Base-by-base conservation (phyloP, 129 eudicot genomes). In the Centella asiatica region DNA sequence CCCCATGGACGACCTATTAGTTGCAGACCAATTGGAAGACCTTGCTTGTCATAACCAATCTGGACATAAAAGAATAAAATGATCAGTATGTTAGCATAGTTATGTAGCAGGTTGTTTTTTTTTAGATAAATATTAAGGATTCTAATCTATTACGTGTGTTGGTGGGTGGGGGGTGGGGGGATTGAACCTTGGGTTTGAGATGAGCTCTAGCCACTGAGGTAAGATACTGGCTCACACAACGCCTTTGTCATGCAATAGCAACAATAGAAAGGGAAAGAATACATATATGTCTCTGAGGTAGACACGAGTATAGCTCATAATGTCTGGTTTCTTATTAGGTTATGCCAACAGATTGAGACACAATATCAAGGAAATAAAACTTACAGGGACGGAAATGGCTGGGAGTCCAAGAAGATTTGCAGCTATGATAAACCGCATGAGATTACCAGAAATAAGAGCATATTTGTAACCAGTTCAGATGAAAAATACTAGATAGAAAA, bases 41-140 rank as follows among this genome's bases (percentile, higher is more conserved):
- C 97, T 73, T 90, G 80, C 69, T 90, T 90, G 69, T 90, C 97
- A 69, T 90, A 90, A 57, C 95, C 97, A 28, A 90, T 74, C 97
- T 90, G 71, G 58, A 51, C 15, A 40, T n/a, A n/a, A 46, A 67
- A 40, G 55, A 61, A 52, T 9, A 33, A 34, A 4, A 12, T 12
- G 12, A 13, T n/a, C 20, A 39, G 28, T 3, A 57, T 37, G 26
- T 9, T 18, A n/a, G 44, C 26, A n/a, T n/a, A n/a, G 44, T 17
- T 29, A 18, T 7, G 18, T 57, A 8, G n/a, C 32, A 6, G 18
- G 19, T 7, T n/a, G 17, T 26, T 29, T 57, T 26, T 6, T 13
- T 4, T 25, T 4, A 29, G 29, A 5, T 56, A 29, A 19, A n/a
- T n/a, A n/a, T n/a, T n/a, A n/a, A n/a, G n/a, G n/a, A n/a, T n/a